Evolutionary conservation across 2,329 filamentous ascomycete genomes (phyloP).

Genomic region (Trichoderma sp.): DNA sequence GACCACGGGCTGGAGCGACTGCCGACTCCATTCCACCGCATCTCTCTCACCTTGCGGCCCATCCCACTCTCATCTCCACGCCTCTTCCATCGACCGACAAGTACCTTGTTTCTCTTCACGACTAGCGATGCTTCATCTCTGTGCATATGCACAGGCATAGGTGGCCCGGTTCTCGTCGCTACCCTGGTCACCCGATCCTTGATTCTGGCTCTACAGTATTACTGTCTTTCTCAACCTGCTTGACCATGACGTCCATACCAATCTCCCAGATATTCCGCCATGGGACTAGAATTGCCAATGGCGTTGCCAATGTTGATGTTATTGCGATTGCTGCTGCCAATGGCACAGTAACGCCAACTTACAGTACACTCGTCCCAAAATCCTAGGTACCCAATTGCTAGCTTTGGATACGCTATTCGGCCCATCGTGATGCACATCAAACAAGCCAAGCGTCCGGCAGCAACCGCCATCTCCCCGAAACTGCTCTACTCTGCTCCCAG

Average conservation of each 20-base stretch:
- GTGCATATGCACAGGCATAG: background rate
- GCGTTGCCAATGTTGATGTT: background rate
- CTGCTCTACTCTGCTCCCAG: background rate
- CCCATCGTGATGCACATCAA: background rate
- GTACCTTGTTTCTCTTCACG: background rate
- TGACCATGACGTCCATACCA: background rate
- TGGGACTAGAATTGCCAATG: background rate
- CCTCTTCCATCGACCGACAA: too few relatives aligned
- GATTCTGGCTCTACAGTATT: background rate
- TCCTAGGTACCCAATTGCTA: background rate
- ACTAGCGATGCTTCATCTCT: constrained; percentile 13
- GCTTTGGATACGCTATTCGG: background rate
- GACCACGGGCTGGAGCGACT: background rate
- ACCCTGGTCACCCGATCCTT: constrained; percentile 11
- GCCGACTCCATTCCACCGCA: constrained; percentile 6
- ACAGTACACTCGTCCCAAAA: background rate
- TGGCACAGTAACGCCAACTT: background rate
- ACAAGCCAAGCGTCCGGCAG: background rate
- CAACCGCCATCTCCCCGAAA: background rate
- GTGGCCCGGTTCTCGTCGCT: constrained; percentile 9
- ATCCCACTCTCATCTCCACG: background rate
- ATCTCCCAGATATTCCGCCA: background rate
- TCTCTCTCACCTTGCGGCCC: background rate
- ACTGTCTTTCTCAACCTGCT: background rate
- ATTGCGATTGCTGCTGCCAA: background rate